These are phyloP conservation scores for Globisporangium lucens DNA, from an alignment of 352 stramenopile genomes.

Conservation along the genomic window DNA sequence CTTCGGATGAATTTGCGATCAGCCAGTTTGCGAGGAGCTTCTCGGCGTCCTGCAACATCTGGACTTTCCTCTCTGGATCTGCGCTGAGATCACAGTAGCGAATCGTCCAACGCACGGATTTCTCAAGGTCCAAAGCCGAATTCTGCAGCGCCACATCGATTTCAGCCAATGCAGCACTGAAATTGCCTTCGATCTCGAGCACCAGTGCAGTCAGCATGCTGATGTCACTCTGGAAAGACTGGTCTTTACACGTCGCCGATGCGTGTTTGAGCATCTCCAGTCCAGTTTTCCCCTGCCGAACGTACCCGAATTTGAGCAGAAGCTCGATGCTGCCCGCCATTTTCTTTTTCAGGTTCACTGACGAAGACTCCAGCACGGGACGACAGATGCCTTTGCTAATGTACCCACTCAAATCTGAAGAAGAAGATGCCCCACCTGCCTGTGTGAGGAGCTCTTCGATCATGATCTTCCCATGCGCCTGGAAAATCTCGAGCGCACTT, in stretches of 20 bases:
- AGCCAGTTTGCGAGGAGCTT: conserved; percentile 21
- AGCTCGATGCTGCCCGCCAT: conserved; percentile 24
- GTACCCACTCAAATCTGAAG: not conserved
- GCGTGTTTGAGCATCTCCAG: conserved; percentile 35
- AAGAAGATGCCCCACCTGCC: not conserved
- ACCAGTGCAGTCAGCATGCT: conserved; percentile 21
- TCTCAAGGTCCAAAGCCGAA: conserved; percentile 24
- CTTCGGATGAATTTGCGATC: not conserved
- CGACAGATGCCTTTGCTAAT: conserved; percentile 12
- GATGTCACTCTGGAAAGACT: conserved; percentile 8
- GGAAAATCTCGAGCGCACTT: conserved; percentile 49
- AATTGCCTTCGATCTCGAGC: conserved; percentile 37
- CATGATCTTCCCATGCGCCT: conserved; percentile 31
- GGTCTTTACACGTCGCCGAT: not conserved
- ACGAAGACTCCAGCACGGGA: conserved; percentile 9
- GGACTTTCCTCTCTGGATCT: conserved; percentile 15
- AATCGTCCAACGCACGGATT: conserved; percentile 33
- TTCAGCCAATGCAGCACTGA: conserved; percentile 17
- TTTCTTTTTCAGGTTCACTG: conserved; percentile 30
- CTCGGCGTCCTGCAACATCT: conserved; percentile 21
- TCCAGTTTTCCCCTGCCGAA: conserved; percentile 54
- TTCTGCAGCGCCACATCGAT: conserved; percentile 22
- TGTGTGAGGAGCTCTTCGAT: conserved; percentile 44
- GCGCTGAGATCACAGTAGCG: conserved; percentile 23
- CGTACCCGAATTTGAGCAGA: conserved; percentile 49